Base-by-base conservation (phyloP, 768 basidiomycete genomes). In the Polyporus arcularius region DNA sequence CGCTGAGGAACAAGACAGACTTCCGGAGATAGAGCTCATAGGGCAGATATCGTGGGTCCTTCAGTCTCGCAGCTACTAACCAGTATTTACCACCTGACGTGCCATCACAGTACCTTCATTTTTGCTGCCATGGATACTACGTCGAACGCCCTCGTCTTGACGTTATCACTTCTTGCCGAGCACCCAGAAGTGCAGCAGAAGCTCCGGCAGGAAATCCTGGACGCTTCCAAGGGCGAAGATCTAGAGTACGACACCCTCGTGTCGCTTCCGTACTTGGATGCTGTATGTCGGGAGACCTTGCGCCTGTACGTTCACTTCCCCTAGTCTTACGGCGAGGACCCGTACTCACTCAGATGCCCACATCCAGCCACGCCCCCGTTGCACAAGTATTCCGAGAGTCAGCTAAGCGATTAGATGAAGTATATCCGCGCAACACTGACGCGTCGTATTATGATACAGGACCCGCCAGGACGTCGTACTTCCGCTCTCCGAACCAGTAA, bases 101-200 rank as follows among this genome's bases (percentile, higher is more conserved):
- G 21, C 21, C 21, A 26, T 26, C 21, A 10, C 28, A 64, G 63
- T 4, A 64, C 59, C 7, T 38, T 71, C 14, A 46, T 66, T 0
- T 58, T 71, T n/a, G 71, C 69, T 0, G 69, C 58, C 3, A 64
- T 64, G 50, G 69, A 73, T 41, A 71, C 71, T 11, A 73, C 71
- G 4, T 65, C 71, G 15, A 60, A 59, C 26, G 58, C 69, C 8
- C 49, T 68, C 7, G 47, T 65, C 12, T 35, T 60, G 3, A 67
- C 61, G 2, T 53, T 71, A 3, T 53, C 63, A 31, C 32, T 65
- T 1, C 64, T 68, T 6, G 55, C 76, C 60, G 12, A 71, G 67
- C 38, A 71, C 69, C 71, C 67, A 8, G 69, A 76, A 14, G 70
- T 72, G 4, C 78, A 79, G 48, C 66, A 72, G 1, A 72, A 73